These are phyloP conservation scores for Mallotus japonicus DNA, from an alignment of 441 rosid genomes.

Conservation along the genomic window DNA sequence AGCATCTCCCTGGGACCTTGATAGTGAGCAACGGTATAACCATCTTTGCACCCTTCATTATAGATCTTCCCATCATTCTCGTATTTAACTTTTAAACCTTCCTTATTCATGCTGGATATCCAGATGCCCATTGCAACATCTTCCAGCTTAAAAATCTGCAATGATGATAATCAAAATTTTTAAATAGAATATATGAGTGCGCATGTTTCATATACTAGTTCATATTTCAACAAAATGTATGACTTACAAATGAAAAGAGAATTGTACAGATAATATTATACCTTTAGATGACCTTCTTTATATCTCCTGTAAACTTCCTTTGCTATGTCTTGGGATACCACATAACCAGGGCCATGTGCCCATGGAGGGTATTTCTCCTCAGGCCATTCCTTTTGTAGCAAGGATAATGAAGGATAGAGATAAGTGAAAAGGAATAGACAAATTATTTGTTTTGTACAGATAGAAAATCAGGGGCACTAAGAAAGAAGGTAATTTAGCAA, in stretches of 20 bases:
- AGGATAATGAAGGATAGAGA: background rate
- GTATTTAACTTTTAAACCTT: slow-evolving; percentile 60
- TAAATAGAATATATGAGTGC: background rate
- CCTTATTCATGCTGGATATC: slow-evolving; percentile 67
- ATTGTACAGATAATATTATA: slow-evolving; percentile 17
- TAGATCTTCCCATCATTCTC: slow-evolving; percentile 67
- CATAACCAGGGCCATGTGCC: slow-evolving; percentile 98
- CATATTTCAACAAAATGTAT: background rate
- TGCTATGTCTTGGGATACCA: slow-evolving; percentile 80
- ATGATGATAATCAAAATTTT: background rate
- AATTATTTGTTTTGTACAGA: background rate
- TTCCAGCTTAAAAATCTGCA: slow-evolving; percentile 95
- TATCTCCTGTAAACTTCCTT: slow-evolving; percentile 58
- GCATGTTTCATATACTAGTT: background rate
- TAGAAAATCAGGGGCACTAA: background rate
- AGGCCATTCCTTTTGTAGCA: slow-evolving; percentile 68
- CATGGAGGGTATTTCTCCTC: slow-evolving; percentile 86
- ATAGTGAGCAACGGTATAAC: slow-evolving; percentile 87
- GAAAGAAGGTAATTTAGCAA: slow-evolving; percentile 1
- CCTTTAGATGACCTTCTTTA: slow-evolving; percentile 67
- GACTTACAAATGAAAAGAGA: background rate
- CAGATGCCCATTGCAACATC: slow-evolving; percentile 99
- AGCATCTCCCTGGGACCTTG: slow-evolving; percentile 89
- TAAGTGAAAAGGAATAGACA: background rate
- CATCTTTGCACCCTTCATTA: slow-evolving; percentile 79